phyloP scores from a whole-genome alignment of 139 green algal species.

The Ulvella scutata region DNA sequence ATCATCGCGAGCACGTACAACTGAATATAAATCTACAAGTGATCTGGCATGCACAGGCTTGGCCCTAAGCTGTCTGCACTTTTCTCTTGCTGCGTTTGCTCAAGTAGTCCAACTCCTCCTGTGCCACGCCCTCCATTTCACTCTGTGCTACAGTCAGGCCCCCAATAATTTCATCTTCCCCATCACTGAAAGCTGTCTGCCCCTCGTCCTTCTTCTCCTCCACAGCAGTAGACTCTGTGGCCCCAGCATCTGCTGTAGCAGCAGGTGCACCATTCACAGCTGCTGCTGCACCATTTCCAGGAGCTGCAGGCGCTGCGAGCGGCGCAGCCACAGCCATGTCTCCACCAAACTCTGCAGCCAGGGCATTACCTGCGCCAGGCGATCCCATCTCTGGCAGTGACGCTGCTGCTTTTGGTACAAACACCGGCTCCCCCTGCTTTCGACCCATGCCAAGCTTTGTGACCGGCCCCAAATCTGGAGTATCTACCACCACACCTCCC shows the following conservation, averaged over 20 bases:
- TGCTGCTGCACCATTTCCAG: neutral
- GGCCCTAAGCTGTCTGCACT: neutral
- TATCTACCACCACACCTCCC: constrained; percentile 34
- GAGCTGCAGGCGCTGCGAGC: neutral
- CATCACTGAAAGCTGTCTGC: no score
- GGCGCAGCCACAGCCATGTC: neutral
- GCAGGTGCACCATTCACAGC: neutral
- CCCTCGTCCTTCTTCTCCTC: neutral
- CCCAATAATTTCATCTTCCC: neutral
- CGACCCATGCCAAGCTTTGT: constrained; percentile 42
- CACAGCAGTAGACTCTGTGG: neutral
- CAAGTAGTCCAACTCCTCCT: neutral
- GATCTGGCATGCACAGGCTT: no score
- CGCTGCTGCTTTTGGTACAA: neutral
- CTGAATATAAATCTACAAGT: no score
- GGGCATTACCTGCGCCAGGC: neutral
- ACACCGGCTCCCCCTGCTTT: constrained; percentile 5
- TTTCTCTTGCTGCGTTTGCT: neutral
- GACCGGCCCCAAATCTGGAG: constrained; percentile 24
- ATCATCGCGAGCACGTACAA: no score
- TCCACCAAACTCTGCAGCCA: neutral
- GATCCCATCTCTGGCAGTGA: neutral
- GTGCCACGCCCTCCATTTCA: neutral
- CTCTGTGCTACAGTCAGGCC: neutral
- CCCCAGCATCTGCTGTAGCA: neutral